Evolutionary conservation across 306 rosid species (phyloP).

Genomic region (Spatholobus suberectus): DNA sequence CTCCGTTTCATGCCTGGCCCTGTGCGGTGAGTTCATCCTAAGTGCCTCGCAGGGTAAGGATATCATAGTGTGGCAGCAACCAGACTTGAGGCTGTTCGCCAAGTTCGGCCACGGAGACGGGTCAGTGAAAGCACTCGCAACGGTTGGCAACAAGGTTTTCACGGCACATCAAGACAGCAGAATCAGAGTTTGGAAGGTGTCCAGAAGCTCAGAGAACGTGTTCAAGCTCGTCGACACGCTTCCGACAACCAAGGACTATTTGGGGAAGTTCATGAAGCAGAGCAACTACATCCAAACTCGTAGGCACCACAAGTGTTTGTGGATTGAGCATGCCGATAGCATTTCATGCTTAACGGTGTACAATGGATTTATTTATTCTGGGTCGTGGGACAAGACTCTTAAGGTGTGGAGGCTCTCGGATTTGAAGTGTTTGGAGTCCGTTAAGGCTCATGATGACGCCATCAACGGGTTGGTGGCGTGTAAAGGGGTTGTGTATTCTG

Average conservation of each 20-base stretch:
- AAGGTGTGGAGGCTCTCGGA: constrained; percentile 87
- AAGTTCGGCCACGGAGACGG: constrained; percentile 94
- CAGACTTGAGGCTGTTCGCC: constrained; percentile 69
- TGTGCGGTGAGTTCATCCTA: constrained; percentile 90
- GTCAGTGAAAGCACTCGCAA: constrained; percentile 77
- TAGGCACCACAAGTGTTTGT: constrained; percentile 77
- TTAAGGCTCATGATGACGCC: constrained; percentile 93
- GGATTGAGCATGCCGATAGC: constrained; percentile 91
- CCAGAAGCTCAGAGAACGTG: constrained; percentile 74
- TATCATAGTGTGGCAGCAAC: constrained; percentile 93
- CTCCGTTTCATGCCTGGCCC: constrained; percentile 79
- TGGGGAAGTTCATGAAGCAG: constrained; percentile 88
- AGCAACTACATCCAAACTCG: constrained; percentile 88
- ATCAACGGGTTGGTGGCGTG: constrained; percentile 74
- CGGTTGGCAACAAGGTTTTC: constrained; percentile 71
- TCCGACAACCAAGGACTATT: constrained; percentile 83
- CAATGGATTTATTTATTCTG: constrained; percentile 80
- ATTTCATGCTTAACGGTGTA: constrained; percentile 80
- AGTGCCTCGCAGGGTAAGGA: constrained; percentile 92
- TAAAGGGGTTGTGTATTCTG: constrained; percentile 82
- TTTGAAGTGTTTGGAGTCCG: constrained; percentile 88
- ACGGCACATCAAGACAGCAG: constrained; percentile 90
- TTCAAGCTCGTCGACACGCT: constrained; percentile 73
- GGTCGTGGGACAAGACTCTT: constrained; percentile 92
- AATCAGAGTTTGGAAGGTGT: constrained; percentile 90